Percentiles rank a stretch among this genome's conserved stretches.
Conservation (phyloP, 108 stramenopile species). For the Nitzschia palea region DNA sequence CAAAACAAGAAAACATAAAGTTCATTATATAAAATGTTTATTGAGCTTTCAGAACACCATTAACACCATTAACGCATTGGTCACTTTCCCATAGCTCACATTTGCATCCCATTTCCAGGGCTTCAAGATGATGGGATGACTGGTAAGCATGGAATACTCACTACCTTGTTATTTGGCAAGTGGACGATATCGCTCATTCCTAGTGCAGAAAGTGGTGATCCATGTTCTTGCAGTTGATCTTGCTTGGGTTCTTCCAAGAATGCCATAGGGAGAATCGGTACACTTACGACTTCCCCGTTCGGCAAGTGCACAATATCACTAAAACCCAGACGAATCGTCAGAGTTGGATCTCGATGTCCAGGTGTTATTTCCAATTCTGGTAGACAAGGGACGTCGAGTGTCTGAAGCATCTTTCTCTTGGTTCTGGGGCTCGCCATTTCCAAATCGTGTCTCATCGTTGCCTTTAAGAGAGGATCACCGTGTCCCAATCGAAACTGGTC, state of each 20-base stretch:
- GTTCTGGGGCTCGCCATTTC: background rate
- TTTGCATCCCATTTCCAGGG: too few relatives aligned
- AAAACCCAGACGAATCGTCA: conserved; percentile 9
- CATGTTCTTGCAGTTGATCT: background rate
- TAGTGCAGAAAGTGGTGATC: background rate
- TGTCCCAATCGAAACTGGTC: conserved; percentile 13
- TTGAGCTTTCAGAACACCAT: too few relatives aligned
- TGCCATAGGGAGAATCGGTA: background rate
- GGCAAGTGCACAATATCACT: conserved; percentile 13
- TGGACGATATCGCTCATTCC: conserved; percentile 17
- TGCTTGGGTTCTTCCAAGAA: background rate
- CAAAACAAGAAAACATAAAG: too few relatives aligned
- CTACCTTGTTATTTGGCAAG: background rate
- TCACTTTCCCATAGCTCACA: too few relatives aligned
- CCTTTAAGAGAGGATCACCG: conserved; percentile 24
- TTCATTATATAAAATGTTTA: too few relatives aligned
- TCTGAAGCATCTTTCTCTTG: background rate
- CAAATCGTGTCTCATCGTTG: background rate
- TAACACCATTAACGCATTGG: too few relatives aligned
- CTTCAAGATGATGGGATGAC: too few relatives aligned
- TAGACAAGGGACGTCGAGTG: too few relatives aligned
- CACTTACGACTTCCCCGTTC: background rate
- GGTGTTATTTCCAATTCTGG: too few relatives aligned
- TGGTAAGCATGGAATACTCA: conserved; percentile 4
- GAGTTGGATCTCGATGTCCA: too few relatives aligned